Base-by-base conservation (phyloP, 768 basidiomycete species). In the Lentinula boryana region DNA sequence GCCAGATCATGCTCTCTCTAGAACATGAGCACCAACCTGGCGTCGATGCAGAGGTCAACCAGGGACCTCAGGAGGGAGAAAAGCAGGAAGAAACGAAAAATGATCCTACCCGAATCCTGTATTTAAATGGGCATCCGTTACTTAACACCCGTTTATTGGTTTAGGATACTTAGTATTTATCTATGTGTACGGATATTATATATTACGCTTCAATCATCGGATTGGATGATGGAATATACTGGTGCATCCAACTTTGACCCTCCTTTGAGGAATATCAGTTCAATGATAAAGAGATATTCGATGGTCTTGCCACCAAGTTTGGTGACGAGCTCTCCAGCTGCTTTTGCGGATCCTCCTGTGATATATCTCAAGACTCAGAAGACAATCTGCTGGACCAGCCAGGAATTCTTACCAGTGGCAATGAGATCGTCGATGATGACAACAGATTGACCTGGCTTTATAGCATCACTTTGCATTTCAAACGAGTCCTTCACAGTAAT, bases 211-310 rank as follows among this genome's bases (percentile, higher is more conserved):
- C 78, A 83, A 66, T 93, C 89, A 54, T 89, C 83, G 61, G 80
- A 76, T 72, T 97, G 84, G 62, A 97, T 78, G 71, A 98, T 86
- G 53, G 93, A 91, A 77, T 96, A 98, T 8, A 87, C 76, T 1
- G 94, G 92, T 35, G 93, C 94, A 68, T 93, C 84, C 64, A 98
- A 84, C 73, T 89, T 87, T 64, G 85, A 79, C 16, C 79, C 71
- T 7, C 89, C 93, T 66, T 90, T 86, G 67, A 94, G 78, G 76
- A 89, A 87, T 60, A 81, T 71, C 62, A 93, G 70, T 65, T 95
- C 92, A 63, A 97, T 87, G 72, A 98, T 87, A 78, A 99, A 99
- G 64, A 99, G 76, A 75, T 98, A 97, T 73, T 97, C 92, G 40
- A 96, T 72, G 32, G 89, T 89, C 65, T 87, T 88, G 54, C 90